A percentile compares a stretch with the other conserved stretches of the same genome.
phyloP scores from a whole-genome alignment of 352 stramenopile genomes.

The Phytopythium chamaehyphon region DNA sequence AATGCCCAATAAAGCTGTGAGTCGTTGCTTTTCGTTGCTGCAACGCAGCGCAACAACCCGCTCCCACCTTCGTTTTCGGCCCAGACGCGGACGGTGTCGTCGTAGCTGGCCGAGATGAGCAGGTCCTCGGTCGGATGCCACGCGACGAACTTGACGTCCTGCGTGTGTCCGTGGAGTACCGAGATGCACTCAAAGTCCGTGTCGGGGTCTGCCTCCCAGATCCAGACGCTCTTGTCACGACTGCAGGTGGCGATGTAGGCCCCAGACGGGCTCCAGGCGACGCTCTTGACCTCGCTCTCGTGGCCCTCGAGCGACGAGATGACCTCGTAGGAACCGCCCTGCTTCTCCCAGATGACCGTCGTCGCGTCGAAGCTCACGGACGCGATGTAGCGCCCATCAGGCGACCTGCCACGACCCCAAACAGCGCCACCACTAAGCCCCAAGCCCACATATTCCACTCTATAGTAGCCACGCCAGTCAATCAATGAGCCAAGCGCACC shows the following conservation, averaged over 20 bases:
- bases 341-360: slow-evolving; percentile 93
- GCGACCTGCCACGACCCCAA: slow-evolving; percentile 35
- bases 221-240: slow-evolving; percentile 98
- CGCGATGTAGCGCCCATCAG: slow-evolving; percentile 84
- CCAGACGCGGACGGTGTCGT: slow-evolving; percentile 96
- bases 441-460: too few relatives aligned
- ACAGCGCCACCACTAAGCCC: slow-evolving; percentile 3
- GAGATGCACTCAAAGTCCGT: slow-evolving; percentile 97
- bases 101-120: slow-evolving; percentile 91
- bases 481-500: too few relatives aligned
- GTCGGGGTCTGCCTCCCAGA: slow-evolving; percentile 95
- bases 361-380: slow-evolving; percentile 96
- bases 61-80: slow-evolving; percentile 81
- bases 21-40: neutral
- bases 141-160: slow-evolving; percentile 95
- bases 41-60: neutral
- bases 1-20: neutral
- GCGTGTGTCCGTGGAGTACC: slow-evolving; percentile 94
- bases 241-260: slow-evolving; percentile 95
- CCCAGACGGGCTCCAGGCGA: slow-evolving; percentile 93
- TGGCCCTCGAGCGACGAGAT: slow-evolving; percentile 97
- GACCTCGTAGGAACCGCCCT: slow-evolving; percentile 88
- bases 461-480: too few relatives aligned
- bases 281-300: slow-evolving; percentile 98
- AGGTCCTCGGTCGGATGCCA: slow-evolving; percentile 90